Evolutionary conservation across 2,329 filamentous ascomycete genomes (phyloP).

Genomic region (Fusarium sp.): DNA sequence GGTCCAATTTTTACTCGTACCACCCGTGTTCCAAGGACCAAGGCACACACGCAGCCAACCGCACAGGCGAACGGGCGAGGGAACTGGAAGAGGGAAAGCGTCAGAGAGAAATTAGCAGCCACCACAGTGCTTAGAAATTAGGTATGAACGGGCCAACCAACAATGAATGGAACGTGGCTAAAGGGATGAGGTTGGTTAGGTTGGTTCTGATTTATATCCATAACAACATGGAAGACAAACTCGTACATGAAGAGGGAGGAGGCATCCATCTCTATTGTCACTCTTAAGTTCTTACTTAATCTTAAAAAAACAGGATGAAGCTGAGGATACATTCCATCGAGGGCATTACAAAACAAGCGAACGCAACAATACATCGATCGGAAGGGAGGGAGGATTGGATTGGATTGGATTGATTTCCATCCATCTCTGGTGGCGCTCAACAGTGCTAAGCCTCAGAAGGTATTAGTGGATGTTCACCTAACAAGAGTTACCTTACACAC

Average conservation of each 20-base stretch:
- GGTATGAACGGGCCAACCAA: background rate
- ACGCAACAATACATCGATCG: background rate
- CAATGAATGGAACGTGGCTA: too few relatives aligned
- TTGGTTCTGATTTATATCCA: background rate
- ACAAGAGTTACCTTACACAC: slow-evolving; percentile 15
- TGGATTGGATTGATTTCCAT: too few relatives aligned
- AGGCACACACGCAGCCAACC: slow-evolving; percentile 31
- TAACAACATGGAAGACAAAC: too few relatives aligned
- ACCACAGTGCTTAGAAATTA: slow-evolving; percentile 15
- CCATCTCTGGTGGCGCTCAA: background rate
- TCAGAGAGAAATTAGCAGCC: slow-evolving; percentile 43
- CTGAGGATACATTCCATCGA: too few relatives aligned
- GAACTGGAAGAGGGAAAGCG: slow-evolving; percentile 37
- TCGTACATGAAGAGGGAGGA: too few relatives aligned
- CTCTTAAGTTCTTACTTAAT: too few relatives aligned
- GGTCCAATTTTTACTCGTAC: slow-evolving; percentile 32
- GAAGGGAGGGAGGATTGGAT: too few relatives aligned
- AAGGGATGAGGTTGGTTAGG: background rate
- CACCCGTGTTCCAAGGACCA: slow-evolving; percentile 24
- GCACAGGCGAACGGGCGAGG: slow-evolving; percentile 32
- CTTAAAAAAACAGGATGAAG: too few relatives aligned
- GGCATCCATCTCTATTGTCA: too few relatives aligned
- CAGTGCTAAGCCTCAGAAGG: background rate
- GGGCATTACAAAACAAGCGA: background rate
- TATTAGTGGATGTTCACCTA: too few relatives aligned